Evolutionary conservation across 2,329 filamentous ascomycete genomes (phyloP).

Genomic region (Hypoxylon sp.): DNA sequence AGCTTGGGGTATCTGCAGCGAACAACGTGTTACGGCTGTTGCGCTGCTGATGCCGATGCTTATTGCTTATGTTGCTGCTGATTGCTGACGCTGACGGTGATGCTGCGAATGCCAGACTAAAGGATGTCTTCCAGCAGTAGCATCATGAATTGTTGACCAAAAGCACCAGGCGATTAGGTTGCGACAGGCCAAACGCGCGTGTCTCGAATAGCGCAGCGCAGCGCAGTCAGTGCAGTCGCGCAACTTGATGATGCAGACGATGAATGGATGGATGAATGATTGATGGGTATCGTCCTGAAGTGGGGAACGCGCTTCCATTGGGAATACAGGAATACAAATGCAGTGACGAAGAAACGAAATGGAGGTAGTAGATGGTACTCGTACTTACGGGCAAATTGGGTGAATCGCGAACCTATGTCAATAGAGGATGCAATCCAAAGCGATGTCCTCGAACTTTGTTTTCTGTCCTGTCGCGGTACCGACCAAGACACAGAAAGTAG

Average conservation of each 20-base stretch:
- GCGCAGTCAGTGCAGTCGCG: too few species aligned
- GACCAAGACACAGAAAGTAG: conserved; percentile 27
- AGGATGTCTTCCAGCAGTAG: background rate
- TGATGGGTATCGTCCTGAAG: conserved; percentile 18
- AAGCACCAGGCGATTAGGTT: too few species aligned
- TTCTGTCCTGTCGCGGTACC: conserved; percentile 20
- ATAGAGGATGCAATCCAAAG: too few species aligned
- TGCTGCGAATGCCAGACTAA: background rate
- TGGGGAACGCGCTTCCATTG: conserved; percentile 20
- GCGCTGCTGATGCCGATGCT: background rate
- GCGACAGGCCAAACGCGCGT: conserved; percentile 26
- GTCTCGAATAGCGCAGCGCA: conserved; percentile 26
- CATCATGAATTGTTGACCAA: conserved; percentile 20
- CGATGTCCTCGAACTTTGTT: conserved; percentile 31
- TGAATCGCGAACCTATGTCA: too few species aligned
- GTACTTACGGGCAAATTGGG: conserved; percentile 34
- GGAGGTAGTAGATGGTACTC: conserved; percentile 30
- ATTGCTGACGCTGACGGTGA: background rate
- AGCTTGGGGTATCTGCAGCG: conserved; percentile 13
- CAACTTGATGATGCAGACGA: conserved; percentile 26
- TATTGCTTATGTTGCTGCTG: conserved; percentile 7
- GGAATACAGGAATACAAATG: conserved; percentile 23
- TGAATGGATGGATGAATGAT: conserved; percentile 15
- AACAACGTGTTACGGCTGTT: conserved; percentile 25
- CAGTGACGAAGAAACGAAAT: conserved; percentile 8